Evolutionary conservation across 306 rosid genomes (phyloP), one percentile per base, ranked within the genome.

Genomic region (Quercus alba): DNA sequence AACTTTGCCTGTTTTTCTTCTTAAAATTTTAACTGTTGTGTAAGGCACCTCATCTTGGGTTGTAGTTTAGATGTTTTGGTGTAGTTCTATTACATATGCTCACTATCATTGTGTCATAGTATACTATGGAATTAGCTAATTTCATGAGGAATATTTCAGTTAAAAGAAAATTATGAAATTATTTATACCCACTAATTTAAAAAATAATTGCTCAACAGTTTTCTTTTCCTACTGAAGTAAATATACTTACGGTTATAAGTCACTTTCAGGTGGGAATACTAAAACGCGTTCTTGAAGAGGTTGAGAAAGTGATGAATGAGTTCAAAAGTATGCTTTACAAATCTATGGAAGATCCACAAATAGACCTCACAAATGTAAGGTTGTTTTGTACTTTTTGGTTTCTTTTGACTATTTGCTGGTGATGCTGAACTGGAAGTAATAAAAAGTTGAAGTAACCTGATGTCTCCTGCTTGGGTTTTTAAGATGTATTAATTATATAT

Each of bases 251-350:
- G 76, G 38, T 57, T 72, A 73, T 77, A 35, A 55, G 80, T 83
- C 81, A 64, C 84, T 87, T 86, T 83, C 91, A 95, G 91, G 98
- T 93, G 74, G 98, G 99, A 80, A 90, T 95, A 85, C 87, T 95
- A n/a, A 95, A 95, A 84, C 93, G 93, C 61, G 99, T 95, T 71
- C 97, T 93, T n/a, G 99, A 95, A 85, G 99, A 95, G 89, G 98
- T 95, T 83, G 99, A 95, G 78, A 95, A 93, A 81, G 97, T 93
- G 86, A 93, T 95, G 97, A 87, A 90, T 69, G 99, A 93, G 78
- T 95, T 95, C 88, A 95, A 95, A 89, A 90, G 93, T 75, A 91
- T 73, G 81, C 97, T 95, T 77, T 95, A 93, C 89, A 93, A 91
- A 85, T 87, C 98, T 84, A 91, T 93, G 99, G 99, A 95, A 86